Conservation (phyloP, 2,329 filamentous ascomycete genomes). For the Trichoderma breve region DNA sequence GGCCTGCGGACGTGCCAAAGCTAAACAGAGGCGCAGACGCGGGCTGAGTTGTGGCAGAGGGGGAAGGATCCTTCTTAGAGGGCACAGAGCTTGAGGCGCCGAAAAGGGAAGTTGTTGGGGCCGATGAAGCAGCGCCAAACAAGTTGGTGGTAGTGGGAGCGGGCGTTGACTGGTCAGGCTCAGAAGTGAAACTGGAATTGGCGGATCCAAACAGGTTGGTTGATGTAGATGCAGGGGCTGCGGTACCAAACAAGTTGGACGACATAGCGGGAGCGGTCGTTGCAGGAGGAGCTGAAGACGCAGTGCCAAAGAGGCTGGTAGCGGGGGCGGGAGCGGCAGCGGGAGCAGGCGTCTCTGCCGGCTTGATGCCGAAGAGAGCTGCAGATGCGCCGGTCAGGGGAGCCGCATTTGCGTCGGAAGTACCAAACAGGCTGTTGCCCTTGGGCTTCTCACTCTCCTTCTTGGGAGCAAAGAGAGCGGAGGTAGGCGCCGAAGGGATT, state of each 20-base stretch:
- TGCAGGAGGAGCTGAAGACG: constrained; percentile 24
- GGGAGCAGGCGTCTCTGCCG: constrained; percentile 30
- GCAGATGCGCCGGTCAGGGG: constrained; percentile 12
- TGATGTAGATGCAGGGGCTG: constrained; percentile 27
- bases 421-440: not conserved
- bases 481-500: constrained; percentile 24
- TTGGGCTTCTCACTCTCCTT: not conserved
- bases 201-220: constrained; percentile 19
- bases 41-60: constrained; percentile 22
- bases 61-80: constrained; percentile 25
- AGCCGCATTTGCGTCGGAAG: not conserved
- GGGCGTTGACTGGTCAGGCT: constrained; percentile 19
- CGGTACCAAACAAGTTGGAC: constrained; percentile 27
- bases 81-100: constrained; percentile 27
- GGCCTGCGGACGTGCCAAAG: constrained; percentile 32
- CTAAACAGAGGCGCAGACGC: constrained; percentile 33
- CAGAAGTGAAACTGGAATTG: not conserved
- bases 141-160: constrained; percentile 11
- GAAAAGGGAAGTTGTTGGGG: constrained; percentile 27
- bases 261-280: constrained; percentile 24
- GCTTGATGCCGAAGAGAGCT: constrained; percentile 22
- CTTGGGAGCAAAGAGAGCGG: not conserved
- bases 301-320: constrained; percentile 33
- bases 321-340: constrained; percentile 10
- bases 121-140: constrained; percentile 18